phyloP scores from a whole-genome alignment of 2,329 filamentous ascomycete genomes.

The Pestalotiopsis sp. region DNA sequence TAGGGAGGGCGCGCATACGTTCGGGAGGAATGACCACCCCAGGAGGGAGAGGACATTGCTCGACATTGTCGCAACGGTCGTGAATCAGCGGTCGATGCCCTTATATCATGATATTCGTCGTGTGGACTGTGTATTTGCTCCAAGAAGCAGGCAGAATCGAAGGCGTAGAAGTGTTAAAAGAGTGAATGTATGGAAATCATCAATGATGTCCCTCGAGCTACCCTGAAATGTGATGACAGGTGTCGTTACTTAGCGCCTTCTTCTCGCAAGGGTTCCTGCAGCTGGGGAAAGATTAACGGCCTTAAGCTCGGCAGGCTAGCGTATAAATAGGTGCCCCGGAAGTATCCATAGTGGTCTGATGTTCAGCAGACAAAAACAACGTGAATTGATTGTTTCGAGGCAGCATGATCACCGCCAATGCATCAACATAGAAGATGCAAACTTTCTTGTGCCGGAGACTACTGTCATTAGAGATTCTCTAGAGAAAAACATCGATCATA shows the following conservation, averaged over 20 bases:
- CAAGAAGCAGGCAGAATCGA: background rate
- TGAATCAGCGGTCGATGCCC: background rate
- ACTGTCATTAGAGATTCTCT: no score
- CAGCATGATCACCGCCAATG: background rate
- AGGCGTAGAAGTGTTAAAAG: background rate
- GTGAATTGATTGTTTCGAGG: background rate
- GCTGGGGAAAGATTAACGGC: background rate
- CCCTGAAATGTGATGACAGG: background rate
- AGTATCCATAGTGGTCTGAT: background rate
- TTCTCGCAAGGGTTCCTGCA: background rate
- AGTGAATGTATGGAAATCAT: background rate
- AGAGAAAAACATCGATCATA: no score
- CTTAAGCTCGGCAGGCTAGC: background rate
- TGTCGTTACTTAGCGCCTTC: background rate
- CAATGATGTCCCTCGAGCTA: background rate
- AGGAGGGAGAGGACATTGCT: constrained; percentile 50
- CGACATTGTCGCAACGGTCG: constrained; percentile 42
- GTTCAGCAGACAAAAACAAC: background rate
- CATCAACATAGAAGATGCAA: background rate
- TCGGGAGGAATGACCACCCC: constrained; percentile 60
- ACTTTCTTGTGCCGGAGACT: no score
- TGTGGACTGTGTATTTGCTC: background rate
- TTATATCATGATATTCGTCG: background rate
- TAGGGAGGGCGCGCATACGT: constrained; percentile 34
- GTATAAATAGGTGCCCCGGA: background rate